phyloP scores from a whole-genome alignment of 1,284 basidiomycete species.

The Leucoagaricus sp. region DNA sequence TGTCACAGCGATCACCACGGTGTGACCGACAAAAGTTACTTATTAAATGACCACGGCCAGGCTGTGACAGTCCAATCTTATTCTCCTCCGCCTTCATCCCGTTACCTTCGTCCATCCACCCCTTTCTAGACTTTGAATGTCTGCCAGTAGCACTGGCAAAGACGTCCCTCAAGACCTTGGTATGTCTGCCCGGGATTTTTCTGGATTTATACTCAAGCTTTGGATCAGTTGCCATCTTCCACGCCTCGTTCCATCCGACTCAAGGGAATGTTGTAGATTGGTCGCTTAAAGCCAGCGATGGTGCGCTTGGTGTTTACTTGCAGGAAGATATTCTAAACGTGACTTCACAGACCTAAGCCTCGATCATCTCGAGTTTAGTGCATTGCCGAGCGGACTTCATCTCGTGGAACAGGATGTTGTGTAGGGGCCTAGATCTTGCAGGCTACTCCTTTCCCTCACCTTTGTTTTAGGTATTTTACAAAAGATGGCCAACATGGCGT shows the following conservation, averaged over 20 bases:
- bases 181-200: neutral
- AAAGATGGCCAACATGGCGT: slow-evolving; percentile 69
- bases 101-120: neutral
- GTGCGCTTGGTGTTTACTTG: slow-evolving; percentile 36
- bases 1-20: slow-evolving; percentile 6
- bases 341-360: slow-evolving; percentile 57
- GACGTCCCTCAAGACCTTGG: slow-evolving; percentile 44
- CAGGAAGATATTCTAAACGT: neutral
- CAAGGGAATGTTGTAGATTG: slow-evolving; percentile 77
- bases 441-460: slow-evolving; percentile 12
- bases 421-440: slow-evolving; percentile 40
- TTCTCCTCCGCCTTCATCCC: slow-evolving; percentile 21
- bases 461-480: slow-evolving; percentile 61
- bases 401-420: slow-evolving; percentile 75
- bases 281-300: slow-evolving; percentile 65
- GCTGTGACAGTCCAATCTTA: slow-evolving; percentile 9
- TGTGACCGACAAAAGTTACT: slow-evolving; percentile 1
- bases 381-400: slow-evolving; percentile 79
- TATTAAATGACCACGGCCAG: neutral
- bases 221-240: slow-evolving; percentile 74
- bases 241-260: slow-evolving; percentile 81
- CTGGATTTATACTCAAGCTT: neutral
- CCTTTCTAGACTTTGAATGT: slow-evolving; percentile 1
- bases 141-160: slow-evolving; percentile 16
- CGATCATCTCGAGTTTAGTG: slow-evolving; percentile 74